Evolutionary conservation across 495 filamentous ascomycete species (phyloP).

Genomic region (Lasiosphaeria hispida): DNA sequence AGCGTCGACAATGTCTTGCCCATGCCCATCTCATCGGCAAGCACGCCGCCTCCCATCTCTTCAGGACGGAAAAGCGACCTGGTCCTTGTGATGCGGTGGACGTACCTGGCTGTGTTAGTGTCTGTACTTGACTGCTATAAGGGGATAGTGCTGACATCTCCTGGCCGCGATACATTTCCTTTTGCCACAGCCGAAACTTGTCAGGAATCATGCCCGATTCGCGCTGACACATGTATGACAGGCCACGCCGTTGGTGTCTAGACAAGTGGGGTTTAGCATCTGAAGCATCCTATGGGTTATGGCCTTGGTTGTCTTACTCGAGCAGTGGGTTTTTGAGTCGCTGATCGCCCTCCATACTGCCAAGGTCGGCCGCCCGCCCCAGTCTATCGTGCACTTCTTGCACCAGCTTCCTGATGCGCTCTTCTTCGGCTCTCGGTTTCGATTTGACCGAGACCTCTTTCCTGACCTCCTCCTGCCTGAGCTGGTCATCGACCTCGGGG

Average conservation of each 20-base stretch:
- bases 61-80: constrained; percentile 16
- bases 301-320: constrained; percentile 24
- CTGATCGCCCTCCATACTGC: constrained; percentile 17
- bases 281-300: background rate
- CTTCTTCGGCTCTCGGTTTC: constrained; percentile 13
- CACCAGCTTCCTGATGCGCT: constrained; percentile 22
- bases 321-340: constrained; percentile 23
- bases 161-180: constrained; percentile 14
- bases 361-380: constrained; percentile 20
- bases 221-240: constrained; percentile 35
- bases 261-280: background rate
- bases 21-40: constrained; percentile 50
- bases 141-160: constrained; percentile 15
- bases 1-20: constrained; percentile 46
- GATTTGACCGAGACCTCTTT: constrained; percentile 4
- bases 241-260: constrained; percentile 36
- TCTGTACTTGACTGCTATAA: background rate
- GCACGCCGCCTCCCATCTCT: constrained; percentile 35
- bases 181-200: constrained; percentile 28
- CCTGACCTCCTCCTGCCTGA: constrained; percentile 4
- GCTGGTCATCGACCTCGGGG: constrained; percentile 15
- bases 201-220: constrained; percentile 30
- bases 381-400: constrained; percentile 22
- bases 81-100: constrained; percentile 30
- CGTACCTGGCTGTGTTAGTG: constrained; percentile 19